Evolutionary conservation across 2,329 filamentous ascomycete species (phyloP), one percentile per base, ranked within the genome.

Genomic region (Exophiala alcalophila): DNA sequence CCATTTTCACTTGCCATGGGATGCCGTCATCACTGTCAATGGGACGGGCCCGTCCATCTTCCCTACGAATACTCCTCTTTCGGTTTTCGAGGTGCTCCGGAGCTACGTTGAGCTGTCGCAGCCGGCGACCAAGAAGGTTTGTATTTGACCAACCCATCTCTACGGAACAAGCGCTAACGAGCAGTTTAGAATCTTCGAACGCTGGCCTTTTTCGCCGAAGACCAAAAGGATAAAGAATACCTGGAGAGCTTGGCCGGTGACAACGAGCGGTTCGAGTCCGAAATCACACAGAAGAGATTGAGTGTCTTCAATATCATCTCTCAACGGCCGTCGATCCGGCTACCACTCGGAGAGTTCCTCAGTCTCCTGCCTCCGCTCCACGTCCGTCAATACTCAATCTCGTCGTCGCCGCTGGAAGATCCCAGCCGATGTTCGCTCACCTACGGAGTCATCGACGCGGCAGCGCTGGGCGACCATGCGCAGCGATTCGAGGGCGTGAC

Each of bases 341-440:
- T 90, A 0, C 72, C 84, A 0, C 72, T 91, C 11, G 74, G 73
- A 3, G 65, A 77, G 11, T 91, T 84, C 66, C 70, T 91, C 6
- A 71, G 73, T 19, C 81, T 87, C 70, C 73, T 89, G 0, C 84
- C 84, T 2, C 82, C 84, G 0, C 85, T 92, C 78, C 80, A 84
- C 16, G 72, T 85, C 24, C 76, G 84, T 11, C 82, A 86, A 61
- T 88, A 88, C 68, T 85, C 80, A 23, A 86, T 89, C 57, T 88
- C 84, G 0, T 88, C 84, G 0, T 86, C 84, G 0, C 82, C 84
- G 0, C 69, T 86, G 0, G 70, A 68, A 47, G 72, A 81, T 48
- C 69, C 76, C 0, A 65, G 64, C 5, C 69, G 68, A 41, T 75
- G 77, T 40, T 80, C 81, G 0, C 71, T 90, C 15, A 88, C 83